Percentiles rank a stretch among this genome's conserved stretches.
Conservation (phyloP, 305 asterid genomes). For the Solanum hybrid region DNA sequence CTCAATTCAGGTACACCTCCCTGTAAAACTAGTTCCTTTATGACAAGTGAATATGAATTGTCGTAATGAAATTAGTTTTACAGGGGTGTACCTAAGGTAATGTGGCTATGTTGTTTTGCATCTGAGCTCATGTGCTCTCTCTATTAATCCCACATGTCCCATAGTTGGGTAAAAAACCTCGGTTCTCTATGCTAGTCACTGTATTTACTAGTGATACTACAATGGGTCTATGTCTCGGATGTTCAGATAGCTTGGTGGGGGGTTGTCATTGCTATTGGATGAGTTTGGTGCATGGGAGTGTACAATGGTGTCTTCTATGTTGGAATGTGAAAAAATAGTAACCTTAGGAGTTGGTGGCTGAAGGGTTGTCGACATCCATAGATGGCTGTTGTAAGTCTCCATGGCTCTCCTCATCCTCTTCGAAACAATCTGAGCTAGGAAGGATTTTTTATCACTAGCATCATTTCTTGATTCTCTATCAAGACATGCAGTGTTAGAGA, state of each 20-base stretch:
- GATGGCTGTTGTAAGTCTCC: background rate
- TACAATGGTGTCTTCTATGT: background rate
- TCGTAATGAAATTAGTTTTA: background rate
- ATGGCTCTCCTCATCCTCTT: too few species aligned
- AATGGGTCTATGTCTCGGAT: background rate
- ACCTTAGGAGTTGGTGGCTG: background rate
- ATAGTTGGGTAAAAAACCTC: too few species aligned
- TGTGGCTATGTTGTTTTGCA: too few species aligned
- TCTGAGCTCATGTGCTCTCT: background rate
- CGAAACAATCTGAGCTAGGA: background rate
- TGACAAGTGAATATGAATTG: background rate
- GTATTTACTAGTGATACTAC: background rate
- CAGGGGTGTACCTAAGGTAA: background rate
- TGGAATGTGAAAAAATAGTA: background rate
- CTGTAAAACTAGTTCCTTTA: background rate
- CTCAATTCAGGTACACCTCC: background rate
- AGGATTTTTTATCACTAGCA: background rate
- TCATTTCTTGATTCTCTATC: background rate
- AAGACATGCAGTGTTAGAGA: background rate
- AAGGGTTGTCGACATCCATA: background rate
- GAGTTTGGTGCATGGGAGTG: background rate
- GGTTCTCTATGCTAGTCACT: too few species aligned
- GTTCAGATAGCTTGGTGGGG: background rate
- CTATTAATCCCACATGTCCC: background rate
- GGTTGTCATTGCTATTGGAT: background rate